Evolutionary conservation across 768 basidiomycete species (phyloP), one percentile per base, ranked within the genome.

Genomic region (Mycena latifolia): DNA sequence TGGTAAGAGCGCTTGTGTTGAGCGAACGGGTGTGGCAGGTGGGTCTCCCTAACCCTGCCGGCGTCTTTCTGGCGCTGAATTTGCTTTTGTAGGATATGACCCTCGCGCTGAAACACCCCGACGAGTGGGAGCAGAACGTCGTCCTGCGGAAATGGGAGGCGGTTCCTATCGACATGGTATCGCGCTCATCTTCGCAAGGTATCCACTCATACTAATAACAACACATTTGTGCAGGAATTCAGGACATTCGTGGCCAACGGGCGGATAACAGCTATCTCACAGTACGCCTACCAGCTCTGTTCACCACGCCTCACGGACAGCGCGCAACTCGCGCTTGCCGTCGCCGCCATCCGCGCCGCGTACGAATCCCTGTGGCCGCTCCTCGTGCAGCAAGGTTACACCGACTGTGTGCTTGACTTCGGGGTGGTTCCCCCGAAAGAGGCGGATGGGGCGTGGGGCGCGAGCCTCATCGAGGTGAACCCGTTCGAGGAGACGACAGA

Each of bases 1-100:
- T 70, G 0, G 33, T 70, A 24, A 43, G 65, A 3, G 65, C 69
- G 47, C 65, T 70, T 11, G 53, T 70, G 14, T 27, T 70, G 39
- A 70, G 69, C 39, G 69, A 70, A 58, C 59, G 69, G 1, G 69
- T 70, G 14, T 70, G 69, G 69, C 69, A 70, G 69, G 69, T 63
- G 43, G 10, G 18, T 17, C 24, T 27, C 17, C 12, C 3, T 25
- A 12, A 33, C 31, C 31, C 31, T 5, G 11, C 31, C 31, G n/a
- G n/a, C 31, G 11, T 33, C 10, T 22, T 29, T 9, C 52, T 41
- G 20, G 17, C 25, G 1, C 48, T 33, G 8, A 47, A 35, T 27
- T 25, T 24, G n/a, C 33, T 6, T 14, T 10, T 46, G 9, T n/a
- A 69, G 69, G 69, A 70, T 28, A 58, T 70, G 65, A 67, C 66